Percentiles rank a stretch among this genome's conserved stretches.
Conservation (phyloP, 2,329 filamentous ascomycete genomes). For the Cordyceps sp. region DNA sequence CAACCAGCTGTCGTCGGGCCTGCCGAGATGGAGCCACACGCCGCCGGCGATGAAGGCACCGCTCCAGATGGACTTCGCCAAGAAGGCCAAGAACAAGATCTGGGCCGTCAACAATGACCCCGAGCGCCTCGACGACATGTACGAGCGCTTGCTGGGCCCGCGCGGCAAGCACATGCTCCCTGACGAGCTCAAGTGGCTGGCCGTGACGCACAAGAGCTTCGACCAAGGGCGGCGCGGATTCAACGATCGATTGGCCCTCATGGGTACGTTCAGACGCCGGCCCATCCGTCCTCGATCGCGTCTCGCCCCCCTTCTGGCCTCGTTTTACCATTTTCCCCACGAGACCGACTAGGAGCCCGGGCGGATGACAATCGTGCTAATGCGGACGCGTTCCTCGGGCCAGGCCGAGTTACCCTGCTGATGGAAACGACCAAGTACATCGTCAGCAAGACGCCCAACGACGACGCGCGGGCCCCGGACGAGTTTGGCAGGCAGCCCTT, state of each 20-base stretch:
- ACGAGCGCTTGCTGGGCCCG: conserved; percentile 57
- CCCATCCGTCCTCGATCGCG: no score
- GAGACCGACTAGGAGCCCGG: no score
- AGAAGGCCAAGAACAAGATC: conserved; percentile 30
- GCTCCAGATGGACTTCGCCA: conserved; percentile 43
- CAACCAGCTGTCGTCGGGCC: background rate
- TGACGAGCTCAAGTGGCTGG: conserved; percentile 92
- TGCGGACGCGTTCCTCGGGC: no score
- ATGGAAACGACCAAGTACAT: conserved; percentile 23
- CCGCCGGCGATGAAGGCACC: conserved; percentile 54
- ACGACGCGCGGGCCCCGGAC: conserved; percentile 17
- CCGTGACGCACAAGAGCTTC: conserved; percentile 95
- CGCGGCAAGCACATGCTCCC: conserved; percentile 58
- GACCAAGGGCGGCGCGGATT: conserved; percentile 88
- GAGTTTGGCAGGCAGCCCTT: conserved; percentile 47
- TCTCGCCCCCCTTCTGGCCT: background rate
- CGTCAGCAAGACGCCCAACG: conserved; percentile 14
- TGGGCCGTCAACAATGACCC: conserved; percentile 66
- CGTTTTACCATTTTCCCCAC: no score
- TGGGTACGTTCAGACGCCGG: conserved; percentile 43
- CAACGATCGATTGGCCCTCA: conserved; percentile 81
- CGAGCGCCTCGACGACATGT: conserved; percentile 57
- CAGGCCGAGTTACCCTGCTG: conserved; percentile 19
- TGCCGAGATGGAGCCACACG: conserved; percentile 57
- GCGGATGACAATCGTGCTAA: no score